Conservation (phyloP, 768 basidiomycete genomes). For the Leccinum subtestaceum region DNA sequence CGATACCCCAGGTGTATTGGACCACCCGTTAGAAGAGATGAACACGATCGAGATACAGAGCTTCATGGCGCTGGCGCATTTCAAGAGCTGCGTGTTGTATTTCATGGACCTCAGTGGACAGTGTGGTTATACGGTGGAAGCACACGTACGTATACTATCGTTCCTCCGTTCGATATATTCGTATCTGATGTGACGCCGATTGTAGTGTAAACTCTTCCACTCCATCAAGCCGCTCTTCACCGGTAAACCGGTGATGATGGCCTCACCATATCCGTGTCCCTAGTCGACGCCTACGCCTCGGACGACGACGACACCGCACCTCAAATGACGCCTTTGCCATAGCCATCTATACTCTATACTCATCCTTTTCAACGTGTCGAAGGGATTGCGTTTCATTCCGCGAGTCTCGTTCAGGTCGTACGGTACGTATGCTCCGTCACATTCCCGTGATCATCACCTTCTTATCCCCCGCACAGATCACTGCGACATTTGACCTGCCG, state of each 20-base stretch:
- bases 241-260: no score
- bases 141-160: conserved; percentile 60
- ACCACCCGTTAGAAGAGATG: conserved; percentile 99
- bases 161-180: not conserved
- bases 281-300: conserved; percentile 65
- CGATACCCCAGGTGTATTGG: conserved; percentile 96
- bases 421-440: conserved; percentile 31
- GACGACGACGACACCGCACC: conserved; percentile 53
- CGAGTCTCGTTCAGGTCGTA: conserved; percentile 68
- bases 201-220: conserved; percentile 95
- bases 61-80: conserved; percentile 94
- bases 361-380: conserved; percentile 15
- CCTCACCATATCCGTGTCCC: conserved; percentile 29
- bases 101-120: conserved; percentile 99
- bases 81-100: conserved; percentile 92
- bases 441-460: conserved; percentile 11
- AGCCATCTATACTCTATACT: conserved; percentile 24
- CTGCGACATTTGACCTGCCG: conserved; percentile 68
- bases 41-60: conserved; percentile 99
- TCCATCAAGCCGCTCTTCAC: conserved; percentile 97
- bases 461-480: conserved; percentile 42
- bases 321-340: conserved; percentile 66
- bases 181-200: not conserved
- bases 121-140: conserved; percentile 96
- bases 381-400: conserved; percentile 59